A percentile compares a stretch with the other conserved stretches of the same genome.
phyloP scores from a whole-genome alignment of 202 grass and related monocot genomes.

The Hordeum pubiflorum region DNA sequence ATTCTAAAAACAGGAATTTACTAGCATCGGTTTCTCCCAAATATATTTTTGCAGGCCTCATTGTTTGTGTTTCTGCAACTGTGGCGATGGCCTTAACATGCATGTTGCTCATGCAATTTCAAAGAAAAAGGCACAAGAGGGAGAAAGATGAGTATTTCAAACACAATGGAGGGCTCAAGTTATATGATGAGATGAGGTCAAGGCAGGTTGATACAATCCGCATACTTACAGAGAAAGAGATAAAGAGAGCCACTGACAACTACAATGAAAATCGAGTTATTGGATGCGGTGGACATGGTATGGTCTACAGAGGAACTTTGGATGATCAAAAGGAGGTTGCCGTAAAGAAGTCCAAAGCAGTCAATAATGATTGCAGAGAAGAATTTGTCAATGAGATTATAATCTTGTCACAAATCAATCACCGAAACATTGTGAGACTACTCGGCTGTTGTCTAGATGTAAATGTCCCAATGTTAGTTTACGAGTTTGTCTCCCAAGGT shows the following conservation, averaged over 20 bases:
- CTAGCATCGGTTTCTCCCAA: background rate
- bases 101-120: background rate
- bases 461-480: background rate
- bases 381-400: background rate
- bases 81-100: background rate
- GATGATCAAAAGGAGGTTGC: background rate
- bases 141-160: background rate
- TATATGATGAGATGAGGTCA: background rate
- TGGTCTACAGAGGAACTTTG: background rate
- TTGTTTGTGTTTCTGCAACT: background rate
- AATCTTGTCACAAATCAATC: background rate
- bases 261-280: background rate
- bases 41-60: background rate
- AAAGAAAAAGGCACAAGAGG: background rate
- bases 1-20: background rate
- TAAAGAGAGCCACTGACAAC: background rate
- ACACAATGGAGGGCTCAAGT: background rate
- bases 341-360: background rate
- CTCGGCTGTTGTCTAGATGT: background rate
- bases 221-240: background rate
- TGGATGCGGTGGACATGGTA: background rate
- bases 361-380: background rate
- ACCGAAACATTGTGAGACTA: background rate
- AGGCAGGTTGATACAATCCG: background rate
- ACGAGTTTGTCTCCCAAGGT: background rate